Conservation (phyloP, 805 yeast genomes). For the Kazachstania viticola region DNA sequence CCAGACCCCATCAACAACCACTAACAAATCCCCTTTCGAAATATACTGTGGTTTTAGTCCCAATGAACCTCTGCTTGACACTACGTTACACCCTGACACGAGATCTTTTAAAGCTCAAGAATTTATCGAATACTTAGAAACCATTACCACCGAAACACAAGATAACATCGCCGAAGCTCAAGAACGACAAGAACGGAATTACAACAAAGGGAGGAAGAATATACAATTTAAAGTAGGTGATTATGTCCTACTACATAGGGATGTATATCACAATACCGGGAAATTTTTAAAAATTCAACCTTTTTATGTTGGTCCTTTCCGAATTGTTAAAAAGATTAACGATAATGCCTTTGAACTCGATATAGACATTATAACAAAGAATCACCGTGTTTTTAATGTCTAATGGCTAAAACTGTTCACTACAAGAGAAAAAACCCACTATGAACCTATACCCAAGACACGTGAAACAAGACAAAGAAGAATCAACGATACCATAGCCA, state of each 20-base stretch:
- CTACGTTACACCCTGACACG: neutral
- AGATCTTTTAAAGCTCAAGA: neutral
- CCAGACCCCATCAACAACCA: neutral
- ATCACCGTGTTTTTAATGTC: too few relatives aligned
- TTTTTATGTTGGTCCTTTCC: neutral
- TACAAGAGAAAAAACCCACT: too few relatives aligned
- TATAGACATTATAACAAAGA: too few relatives aligned
- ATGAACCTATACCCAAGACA: too few relatives aligned
- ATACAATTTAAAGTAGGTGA: neutral
- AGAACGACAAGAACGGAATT: neutral
- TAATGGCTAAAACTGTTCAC: too few relatives aligned
- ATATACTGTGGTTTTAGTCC: conserved; percentile 2
- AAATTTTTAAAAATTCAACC: neutral
- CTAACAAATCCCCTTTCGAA: conserved; percentile 1
- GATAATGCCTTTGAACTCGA: neutral
- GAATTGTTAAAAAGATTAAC: neutral
- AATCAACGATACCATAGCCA: too few relatives aligned
- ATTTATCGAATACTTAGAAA: neutral
- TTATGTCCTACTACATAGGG: neutral
- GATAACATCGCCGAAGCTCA: neutral
- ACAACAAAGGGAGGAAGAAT: neutral
- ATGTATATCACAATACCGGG: neutral
- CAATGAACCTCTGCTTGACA: neutral
- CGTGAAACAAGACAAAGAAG: too few relatives aligned
- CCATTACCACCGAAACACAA: neutral